Percentiles rank a stretch among this genome's conserved stretches.
phyloP scores from a whole-genome alignment of 1,284 basidiomycete species.

The Tranzscheliella williamsii region DNA sequence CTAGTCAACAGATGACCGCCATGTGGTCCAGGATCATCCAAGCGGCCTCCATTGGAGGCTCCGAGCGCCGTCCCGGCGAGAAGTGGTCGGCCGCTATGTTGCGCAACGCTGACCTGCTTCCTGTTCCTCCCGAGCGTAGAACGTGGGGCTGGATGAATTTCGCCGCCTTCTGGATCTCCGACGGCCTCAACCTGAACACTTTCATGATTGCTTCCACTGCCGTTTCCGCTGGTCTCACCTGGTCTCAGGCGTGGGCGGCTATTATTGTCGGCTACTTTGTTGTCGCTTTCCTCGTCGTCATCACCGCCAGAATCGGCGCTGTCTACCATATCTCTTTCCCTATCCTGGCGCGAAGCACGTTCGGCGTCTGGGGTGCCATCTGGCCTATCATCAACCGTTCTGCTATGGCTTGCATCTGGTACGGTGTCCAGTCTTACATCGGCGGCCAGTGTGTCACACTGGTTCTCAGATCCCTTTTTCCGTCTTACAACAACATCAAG shows the following conservation, averaged over 20 bases:
- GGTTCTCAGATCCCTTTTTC: constrained; percentile 70
- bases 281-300: constrained; percentile 74
- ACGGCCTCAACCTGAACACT: constrained; percentile 51
- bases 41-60: constrained; percentile 25
- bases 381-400: constrained; percentile 78
- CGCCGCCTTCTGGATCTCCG: constrained; percentile 53
- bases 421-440: constrained; percentile 59
- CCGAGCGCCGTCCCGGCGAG: constrained; percentile 28
- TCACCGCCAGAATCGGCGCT: constrained; percentile 76
- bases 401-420: constrained; percentile 73
- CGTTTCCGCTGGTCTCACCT: constrained; percentile 38
- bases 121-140: constrained; percentile 41
- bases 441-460: constrained; percentile 74
- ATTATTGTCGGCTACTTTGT: constrained; percentile 70
- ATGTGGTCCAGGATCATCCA: constrained; percentile 5
- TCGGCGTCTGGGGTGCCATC: constrained; percentile 78
- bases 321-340: constrained; percentile 71
- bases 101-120: constrained; percentile 45
- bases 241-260: constrained; percentile 49
- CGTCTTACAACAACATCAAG: constrained; percentile 70
- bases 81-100: constrained; percentile 27
- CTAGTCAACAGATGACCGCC: constrained; percentile 15
- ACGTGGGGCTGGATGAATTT: constrained; percentile 44
- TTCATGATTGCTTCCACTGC: constrained; percentile 40
- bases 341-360: constrained; percentile 71